Base-by-base conservation (phyloP, 2,329 filamentous ascomycete species). In the Fusarium virguliforme region DNA sequence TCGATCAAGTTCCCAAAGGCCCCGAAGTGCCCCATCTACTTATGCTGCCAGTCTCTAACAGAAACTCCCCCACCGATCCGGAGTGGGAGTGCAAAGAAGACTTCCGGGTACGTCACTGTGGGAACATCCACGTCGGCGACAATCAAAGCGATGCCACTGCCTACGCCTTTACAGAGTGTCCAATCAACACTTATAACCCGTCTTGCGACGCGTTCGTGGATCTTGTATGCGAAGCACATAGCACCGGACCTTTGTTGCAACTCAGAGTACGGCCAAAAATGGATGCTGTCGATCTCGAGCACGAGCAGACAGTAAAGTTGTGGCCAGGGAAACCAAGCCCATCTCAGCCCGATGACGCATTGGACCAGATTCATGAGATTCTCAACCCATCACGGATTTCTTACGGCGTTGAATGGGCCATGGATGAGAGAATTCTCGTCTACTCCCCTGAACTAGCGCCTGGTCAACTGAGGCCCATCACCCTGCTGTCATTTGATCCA, bases 141-240 rank as follows among this genome's bases (percentile, higher is more conserved):
- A 81, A 84, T 50, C 83, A 81, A 8, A 78, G 80, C 0, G 77
- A 79, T 1, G 76, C 75, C 5, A 77, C 79, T 12, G 79, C 84
- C 6, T 86, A 87, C 54, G 86, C 86, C 6, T 80, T 89, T 12
- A 83, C 84, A 37, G 84, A 86, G 58, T 89, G 86, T 12, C 85
- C 86, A 41, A 78, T 89, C 50, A 83, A 87, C 24, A 82, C 84
- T 3, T 92, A 92, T 75, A 84, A 87, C 56, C 76, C 83, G 12
- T 81, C 83, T 2, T 85, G 85, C 67, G 83, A 82, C 22, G 83
- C 89, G 0, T 91, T 89, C 71, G 60, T 92, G 5, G 90, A 92
- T 70, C 76, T 92, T 0, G 88, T 66, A 79, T 84, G 3, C 56
- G 77, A 81, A 77, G 34, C 38, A 24, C 70, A 46, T 67, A 75